These are phyloP conservation scores for Quercus dentata DNA, from an alignment of 306 rosid species.

Conservation along the genomic window DNA sequence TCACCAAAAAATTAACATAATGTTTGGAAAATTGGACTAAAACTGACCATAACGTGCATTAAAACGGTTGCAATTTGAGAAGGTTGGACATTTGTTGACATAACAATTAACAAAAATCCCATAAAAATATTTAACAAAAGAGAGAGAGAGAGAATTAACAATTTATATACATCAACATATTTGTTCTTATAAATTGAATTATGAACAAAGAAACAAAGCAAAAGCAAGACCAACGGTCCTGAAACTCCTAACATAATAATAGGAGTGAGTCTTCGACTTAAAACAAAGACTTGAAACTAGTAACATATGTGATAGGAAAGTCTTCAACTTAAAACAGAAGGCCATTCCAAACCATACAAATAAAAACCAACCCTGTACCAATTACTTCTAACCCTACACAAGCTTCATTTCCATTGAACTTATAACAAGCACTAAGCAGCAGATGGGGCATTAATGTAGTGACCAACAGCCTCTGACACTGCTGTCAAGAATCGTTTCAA, in stretches of 20 bases:
- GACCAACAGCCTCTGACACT: slow-evolving; percentile 14
- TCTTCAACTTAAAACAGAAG: neutral
- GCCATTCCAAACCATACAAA: neutral
- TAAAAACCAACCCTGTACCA: neutral
- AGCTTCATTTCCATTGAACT: neutral
- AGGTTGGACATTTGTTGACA: too few relatives aligned
- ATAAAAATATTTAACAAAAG: too few relatives aligned
- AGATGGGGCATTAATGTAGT: slow-evolving; percentile 34
- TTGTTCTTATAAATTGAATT: neutral
- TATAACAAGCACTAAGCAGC: slow-evolving; percentile 38
- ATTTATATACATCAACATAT: neutral
- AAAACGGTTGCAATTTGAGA: neutral
- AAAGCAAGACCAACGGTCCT: too few relatives aligned
- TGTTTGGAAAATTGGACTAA: neutral
- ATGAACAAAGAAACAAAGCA: neutral
- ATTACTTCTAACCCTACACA: neutral
- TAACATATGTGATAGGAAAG: too few relatives aligned
- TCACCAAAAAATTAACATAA: neutral
- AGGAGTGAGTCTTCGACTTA: too few relatives aligned
- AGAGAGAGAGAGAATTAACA: neutral
- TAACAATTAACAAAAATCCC: too few relatives aligned
- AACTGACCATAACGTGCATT: neutral
- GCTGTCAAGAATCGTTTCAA: slow-evolving; percentile 19
- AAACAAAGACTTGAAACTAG: too few relatives aligned
- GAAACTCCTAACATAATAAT: too few relatives aligned